Evolutionary conservation across 768 basidiomycete genomes (phyloP).

Genomic region (Boletus rubroflammeus): DNA sequence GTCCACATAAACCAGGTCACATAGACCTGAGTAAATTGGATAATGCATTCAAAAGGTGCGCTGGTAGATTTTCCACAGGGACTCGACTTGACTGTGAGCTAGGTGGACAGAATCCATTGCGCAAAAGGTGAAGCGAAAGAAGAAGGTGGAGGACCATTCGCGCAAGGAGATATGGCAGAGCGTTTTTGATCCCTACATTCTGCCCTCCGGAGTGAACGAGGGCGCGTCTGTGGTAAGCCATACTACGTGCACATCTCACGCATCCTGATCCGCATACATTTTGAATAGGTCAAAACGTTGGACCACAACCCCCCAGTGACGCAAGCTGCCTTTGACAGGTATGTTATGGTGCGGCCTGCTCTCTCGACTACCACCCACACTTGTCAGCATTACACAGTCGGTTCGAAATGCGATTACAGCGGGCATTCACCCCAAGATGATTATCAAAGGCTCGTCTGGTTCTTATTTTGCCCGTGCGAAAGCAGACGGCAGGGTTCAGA

Average conservation of each 20-base stretch:
- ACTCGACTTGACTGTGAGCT: not conserved
- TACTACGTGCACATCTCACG: no score
- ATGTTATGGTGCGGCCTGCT: constrained; percentile 26
- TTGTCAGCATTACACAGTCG: constrained; percentile 53
- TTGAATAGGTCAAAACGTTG: constrained; percentile 63
- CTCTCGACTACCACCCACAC: constrained; percentile 9
- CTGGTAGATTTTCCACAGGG: not conserved
- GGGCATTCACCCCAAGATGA: constrained; percentile 89
- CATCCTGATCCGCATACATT: constrained; percentile 2
- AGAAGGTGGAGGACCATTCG: constrained; percentile 60
- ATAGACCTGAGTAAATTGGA: constrained; percentile 81
- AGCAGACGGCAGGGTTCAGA: constrained; percentile 70
- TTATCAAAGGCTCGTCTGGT: constrained; percentile 83
- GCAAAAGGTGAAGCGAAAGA: constrained; percentile 79
- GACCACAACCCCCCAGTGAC: constrained; percentile 79
- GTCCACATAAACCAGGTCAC: constrained; percentile 48
- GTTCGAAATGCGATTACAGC: constrained; percentile 67
- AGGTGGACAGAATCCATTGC: constrained; percentile 89
- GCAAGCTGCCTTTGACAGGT: constrained; percentile 68
- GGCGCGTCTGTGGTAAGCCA: constrained; percentile 23
- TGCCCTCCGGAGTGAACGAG: constrained; percentile 31
- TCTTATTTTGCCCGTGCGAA: constrained; percentile 90
- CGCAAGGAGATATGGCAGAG: constrained; percentile 76
- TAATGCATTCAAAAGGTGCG: constrained; percentile 76
- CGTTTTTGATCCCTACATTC: constrained; percentile 67